Conservation (phyloP, 2,329 filamentous ascomycete genomes). For the Aspergillus pseudoglaucus region DNA sequence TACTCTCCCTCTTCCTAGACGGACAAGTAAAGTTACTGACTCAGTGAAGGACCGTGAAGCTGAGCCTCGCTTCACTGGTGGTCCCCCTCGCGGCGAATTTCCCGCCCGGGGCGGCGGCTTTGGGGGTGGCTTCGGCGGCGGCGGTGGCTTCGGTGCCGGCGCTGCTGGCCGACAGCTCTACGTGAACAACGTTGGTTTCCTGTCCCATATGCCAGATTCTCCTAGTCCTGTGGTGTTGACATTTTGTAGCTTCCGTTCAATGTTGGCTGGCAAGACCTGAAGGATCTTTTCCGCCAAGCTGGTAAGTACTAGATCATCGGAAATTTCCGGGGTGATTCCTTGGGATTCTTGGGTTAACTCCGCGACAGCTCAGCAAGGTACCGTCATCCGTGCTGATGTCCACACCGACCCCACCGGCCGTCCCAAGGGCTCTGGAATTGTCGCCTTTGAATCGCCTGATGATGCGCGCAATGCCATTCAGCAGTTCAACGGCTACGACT, state of each 20-base stretch:
- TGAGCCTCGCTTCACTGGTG: slow-evolving; percentile 88
- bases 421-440: slow-evolving; percentile 93
- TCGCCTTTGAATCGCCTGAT: slow-evolving; percentile 90
- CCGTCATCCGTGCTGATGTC: slow-evolving; percentile 90
- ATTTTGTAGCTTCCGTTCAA: slow-evolving; percentile 79
- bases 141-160: slow-evolving; percentile 33
- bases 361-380: slow-evolving; percentile 50
- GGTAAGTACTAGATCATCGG: slow-evolving; percentile 55
- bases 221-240: slow-evolving; percentile 27
- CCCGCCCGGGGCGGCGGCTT: slow-evolving; percentile 49
- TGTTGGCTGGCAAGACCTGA: slow-evolving; percentile 97
- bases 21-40: slow-evolving; percentile 3
- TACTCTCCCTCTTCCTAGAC: slow-evolving; percentile 33
- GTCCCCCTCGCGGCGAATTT: slow-evolving; percentile 60
- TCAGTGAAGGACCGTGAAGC: slow-evolving; percentile 79
- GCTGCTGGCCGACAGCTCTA: slow-evolving; percentile 85
- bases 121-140: slow-evolving; percentile 46
- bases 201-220: slow-evolving; percentile 1
- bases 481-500: slow-evolving; percentile 98
- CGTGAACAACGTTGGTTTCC: slow-evolving; percentile 87
- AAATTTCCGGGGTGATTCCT: slow-evolving; percentile 4
- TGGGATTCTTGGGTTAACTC: not conserved
- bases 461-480: slow-evolving; percentile 94
- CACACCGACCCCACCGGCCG: slow-evolving; percentile 86
- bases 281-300: slow-evolving; percentile 97